These are phyloP conservation scores for Gossypium schwendimanii DNA, from an alignment of 441 rosid species.

Conservation along the genomic window DNA sequence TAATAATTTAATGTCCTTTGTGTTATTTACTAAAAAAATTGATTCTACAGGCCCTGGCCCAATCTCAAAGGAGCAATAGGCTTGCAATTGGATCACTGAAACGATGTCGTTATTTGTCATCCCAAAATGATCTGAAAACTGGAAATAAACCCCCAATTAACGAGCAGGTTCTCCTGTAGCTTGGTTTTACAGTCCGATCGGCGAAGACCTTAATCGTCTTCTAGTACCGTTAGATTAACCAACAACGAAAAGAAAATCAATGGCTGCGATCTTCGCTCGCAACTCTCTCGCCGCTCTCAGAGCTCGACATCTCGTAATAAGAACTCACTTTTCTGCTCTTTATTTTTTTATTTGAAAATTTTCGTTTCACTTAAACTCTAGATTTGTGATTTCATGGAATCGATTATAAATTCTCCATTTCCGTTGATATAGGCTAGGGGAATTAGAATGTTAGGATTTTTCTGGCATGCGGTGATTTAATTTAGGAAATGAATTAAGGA, in stretches of 20 bases:
- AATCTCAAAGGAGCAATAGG: background rate
- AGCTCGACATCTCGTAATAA: constrained; percentile 74
- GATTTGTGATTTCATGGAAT: background rate
- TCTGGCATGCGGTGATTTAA: background rate
- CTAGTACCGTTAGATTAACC: background rate
- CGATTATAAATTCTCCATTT: background rate
- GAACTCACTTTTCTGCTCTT: constrained; percentile 18
- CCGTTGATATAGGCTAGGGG: background rate
- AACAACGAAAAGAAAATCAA: constrained; percentile 10
- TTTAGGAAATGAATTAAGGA: background rate
- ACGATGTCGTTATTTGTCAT: background rate
- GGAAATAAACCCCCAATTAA: background rate
- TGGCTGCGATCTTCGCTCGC: constrained; percentile 84
- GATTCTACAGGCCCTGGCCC: background rate
- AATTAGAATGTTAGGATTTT: background rate
- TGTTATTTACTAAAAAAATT: no score
- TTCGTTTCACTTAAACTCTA: background rate
- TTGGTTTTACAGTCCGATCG: background rate
- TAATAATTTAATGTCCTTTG: no score
- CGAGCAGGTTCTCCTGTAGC: background rate
- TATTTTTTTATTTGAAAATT: background rate
- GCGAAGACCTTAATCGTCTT: constrained; percentile 13
- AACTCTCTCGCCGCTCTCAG: constrained; percentile 65
- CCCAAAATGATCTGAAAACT: background rate
- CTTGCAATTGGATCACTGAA: background rate